Conservation (phyloP, 768 basidiomycete species). For the Amanita fuliginea region DNA sequence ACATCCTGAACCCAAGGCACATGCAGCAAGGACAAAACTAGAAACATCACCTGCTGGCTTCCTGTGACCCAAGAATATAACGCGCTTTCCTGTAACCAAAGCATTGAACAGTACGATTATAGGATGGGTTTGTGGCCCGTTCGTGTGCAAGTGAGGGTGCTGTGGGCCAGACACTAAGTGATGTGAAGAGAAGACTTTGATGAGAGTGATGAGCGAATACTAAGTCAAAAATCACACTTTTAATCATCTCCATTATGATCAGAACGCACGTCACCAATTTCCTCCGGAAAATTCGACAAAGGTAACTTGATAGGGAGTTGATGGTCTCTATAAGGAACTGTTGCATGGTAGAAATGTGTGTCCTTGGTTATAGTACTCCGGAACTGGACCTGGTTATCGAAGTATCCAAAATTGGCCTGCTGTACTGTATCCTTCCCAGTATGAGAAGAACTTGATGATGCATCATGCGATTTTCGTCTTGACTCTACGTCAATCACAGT, state of each 20-base stretch:
- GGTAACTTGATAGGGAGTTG: conserved; percentile 88
- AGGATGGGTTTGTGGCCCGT: conserved; percentile 82
- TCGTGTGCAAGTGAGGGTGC: conserved; percentile 91
- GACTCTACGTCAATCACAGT: conserved; percentile 31
- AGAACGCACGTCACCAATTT: conserved; percentile 83
- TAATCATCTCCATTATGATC: background rate
- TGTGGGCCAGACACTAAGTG: conserved; percentile 55
- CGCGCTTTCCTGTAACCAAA: conserved; percentile 88
- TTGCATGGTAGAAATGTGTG: conserved; percentile 89
- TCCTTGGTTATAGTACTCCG: conserved; percentile 58
- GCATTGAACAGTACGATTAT: conserved; percentile 96
- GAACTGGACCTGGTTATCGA: conserved; percentile 27
- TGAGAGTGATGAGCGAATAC: conserved; percentile 89
- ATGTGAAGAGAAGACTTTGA: conserved; percentile 67
- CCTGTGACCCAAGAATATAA: conserved; percentile 88
- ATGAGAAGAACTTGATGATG: conserved; percentile 60
- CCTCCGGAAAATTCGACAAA: conserved; percentile 79
- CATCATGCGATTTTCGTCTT: conserved; percentile 59
- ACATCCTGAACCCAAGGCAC: conserved; percentile 86
- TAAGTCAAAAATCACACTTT: conserved; percentile 18
- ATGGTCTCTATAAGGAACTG: conserved; percentile 74
- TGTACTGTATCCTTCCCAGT: conserved; percentile 20
- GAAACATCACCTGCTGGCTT: conserved; percentile 87
- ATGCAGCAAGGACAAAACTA: conserved; percentile 86
- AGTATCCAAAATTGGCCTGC: conserved; percentile 26